A percentile compares a stretch with the other conserved stretches of the same genome.
phyloP scores from a whole-genome alignment of 805 yeast species.

The Groenewaldozyma salmanticensis region DNA sequence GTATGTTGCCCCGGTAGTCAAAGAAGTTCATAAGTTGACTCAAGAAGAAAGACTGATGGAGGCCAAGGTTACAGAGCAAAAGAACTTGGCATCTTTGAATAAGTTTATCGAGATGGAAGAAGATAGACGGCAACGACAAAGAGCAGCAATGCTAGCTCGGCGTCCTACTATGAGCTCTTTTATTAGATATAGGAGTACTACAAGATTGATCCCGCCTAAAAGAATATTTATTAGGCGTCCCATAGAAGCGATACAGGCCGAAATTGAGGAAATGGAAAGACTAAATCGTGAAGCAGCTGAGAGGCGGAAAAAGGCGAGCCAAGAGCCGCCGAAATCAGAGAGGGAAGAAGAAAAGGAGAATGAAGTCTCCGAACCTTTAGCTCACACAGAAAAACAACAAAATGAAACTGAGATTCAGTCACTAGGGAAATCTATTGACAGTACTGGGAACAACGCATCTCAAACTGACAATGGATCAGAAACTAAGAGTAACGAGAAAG shows the following conservation, averaged over 20 bases:
- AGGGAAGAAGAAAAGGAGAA: conserved; percentile 1
- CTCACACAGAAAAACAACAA: conserved; percentile 20
- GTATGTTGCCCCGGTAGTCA: conserved; percentile 27
- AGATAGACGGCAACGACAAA: conserved; percentile 65
- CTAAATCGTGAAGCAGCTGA: neutral
- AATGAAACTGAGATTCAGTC: no score
- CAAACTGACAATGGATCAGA: no score
- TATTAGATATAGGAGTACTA: conserved; percentile 41
- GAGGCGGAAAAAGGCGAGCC: neutral
- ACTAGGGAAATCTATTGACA: no score
- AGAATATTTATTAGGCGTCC: conserved; percentile 13
- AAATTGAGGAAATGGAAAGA: conserved; percentile 1
- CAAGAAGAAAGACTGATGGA: conserved; percentile 69
- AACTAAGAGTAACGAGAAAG: conserved; percentile 13
- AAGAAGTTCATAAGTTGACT: conserved; percentile 34
- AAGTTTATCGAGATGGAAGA: conserved; percentile 78
- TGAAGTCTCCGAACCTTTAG: conserved; percentile 7
- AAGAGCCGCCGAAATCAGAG: neutral
- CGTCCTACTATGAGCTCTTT: conserved; percentile 53
- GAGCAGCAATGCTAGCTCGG: conserved; percentile 59
- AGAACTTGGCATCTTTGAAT: conserved; percentile 63
- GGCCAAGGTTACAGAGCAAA: conserved; percentile 77
- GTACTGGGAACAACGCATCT: conserved; percentile 27
- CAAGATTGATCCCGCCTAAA: conserved; percentile 47
- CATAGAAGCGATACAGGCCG: conserved; percentile 9